Conservation (phyloP, 78 protist genomes). For the Anaeramoeba flamelloides region DNA sequence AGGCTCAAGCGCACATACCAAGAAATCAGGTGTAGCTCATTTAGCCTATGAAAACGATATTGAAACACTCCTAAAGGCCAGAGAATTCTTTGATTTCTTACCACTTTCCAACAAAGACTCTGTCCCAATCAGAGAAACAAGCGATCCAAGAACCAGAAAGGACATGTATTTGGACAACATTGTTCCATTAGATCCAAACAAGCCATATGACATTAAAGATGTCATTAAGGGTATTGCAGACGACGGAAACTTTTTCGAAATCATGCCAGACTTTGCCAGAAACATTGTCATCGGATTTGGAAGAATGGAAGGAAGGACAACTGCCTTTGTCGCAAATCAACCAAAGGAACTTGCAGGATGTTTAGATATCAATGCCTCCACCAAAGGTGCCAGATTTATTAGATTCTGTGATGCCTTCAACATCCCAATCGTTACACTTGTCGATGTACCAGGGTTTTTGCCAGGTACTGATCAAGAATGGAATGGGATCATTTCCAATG, state of each 20-base stretch:
- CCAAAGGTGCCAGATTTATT: constrained; percentile 80
- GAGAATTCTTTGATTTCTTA: constrained; percentile 49
- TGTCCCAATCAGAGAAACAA: constrained; percentile 39
- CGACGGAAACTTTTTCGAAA: constrained; percentile 67
- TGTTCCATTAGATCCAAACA: constrained; percentile 62
- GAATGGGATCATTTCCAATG: constrained; percentile 88
- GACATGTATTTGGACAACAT: constrained; percentile 14
- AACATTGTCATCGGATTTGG: constrained; percentile 79
- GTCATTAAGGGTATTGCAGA: constrained; percentile 70
- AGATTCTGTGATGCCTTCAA: constrained; percentile 90
- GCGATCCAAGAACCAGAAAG: constrained; percentile 31
- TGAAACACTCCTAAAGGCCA: constrained; percentile 49
- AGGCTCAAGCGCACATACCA: constrained; percentile 69
- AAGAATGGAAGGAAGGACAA: constrained; percentile 82
- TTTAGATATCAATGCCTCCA: constrained; percentile 80
- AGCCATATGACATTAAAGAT: constrained; percentile 81
- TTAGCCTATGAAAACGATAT: constrained; percentile 67
- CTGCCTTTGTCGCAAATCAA: constrained; percentile 91
- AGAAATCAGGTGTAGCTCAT: constrained; percentile 37
- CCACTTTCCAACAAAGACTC: constrained; percentile 52
- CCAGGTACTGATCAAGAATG: constrained; percentile 57
- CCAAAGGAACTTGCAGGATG: constrained; percentile 80
- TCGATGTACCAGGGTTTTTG: constrained; percentile 97
- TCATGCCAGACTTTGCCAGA: constrained; percentile 72
- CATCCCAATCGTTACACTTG: constrained; percentile 86